A percentile compares a stretch with the other conserved stretches of the same genome.
phyloP scores from a whole-genome alignment of 2,329 filamentous ascomycete species.

The Aspergillus udagawae region DNA sequence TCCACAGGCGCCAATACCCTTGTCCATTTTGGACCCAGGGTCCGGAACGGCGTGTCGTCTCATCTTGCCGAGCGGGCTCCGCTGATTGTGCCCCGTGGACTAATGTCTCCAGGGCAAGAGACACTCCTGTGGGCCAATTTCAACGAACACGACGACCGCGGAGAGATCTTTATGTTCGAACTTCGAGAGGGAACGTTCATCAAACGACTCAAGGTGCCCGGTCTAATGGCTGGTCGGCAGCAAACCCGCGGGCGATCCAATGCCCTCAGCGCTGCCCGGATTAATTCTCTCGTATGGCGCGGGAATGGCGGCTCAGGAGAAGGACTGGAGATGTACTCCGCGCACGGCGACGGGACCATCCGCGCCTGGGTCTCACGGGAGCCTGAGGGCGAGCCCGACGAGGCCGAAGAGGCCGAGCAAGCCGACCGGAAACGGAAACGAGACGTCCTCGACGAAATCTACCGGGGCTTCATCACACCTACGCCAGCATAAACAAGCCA shows the following conservation, averaged over 20 bases:
- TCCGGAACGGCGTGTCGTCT: slow-evolving; percentile 63
- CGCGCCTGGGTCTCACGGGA: slow-evolving; percentile 68
- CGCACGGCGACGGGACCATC: slow-evolving; percentile 79
- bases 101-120: slow-evolving; percentile 57
- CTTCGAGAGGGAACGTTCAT: slow-evolving; percentile 72
- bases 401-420: slow-evolving; percentile 49
- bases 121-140: slow-evolving; percentile 79
- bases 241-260: slow-evolving; percentile 38
- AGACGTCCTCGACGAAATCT: slow-evolving; percentile 75
- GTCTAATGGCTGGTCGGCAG: slow-evolving; percentile 41
- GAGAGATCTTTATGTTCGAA: slow-evolving; percentile 73
- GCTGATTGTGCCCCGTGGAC: slow-evolving; percentile 58
- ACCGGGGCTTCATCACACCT: slow-evolving; percentile 63
- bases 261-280: slow-evolving; percentile 56
- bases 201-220: slow-evolving; percentile 65
- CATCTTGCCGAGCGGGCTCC: slow-evolving; percentile 60
- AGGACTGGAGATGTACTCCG: slow-evolving; percentile 71
- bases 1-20: slow-evolving; percentile 79
- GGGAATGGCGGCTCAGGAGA: slow-evolving; percentile 56
- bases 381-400: slow-evolving; percentile 43
- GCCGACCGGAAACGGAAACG: slow-evolving; percentile 63
- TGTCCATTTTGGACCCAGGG: slow-evolving; percentile 76
- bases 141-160: slow-evolving; percentile 58
- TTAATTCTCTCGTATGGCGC: slow-evolving; percentile 73
- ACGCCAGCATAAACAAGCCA: not conserved